These are phyloP conservation scores for Saccharomyces kudriavzevii DNA, from an alignment of 805 yeast species.

Conservation along the genomic window DNA sequence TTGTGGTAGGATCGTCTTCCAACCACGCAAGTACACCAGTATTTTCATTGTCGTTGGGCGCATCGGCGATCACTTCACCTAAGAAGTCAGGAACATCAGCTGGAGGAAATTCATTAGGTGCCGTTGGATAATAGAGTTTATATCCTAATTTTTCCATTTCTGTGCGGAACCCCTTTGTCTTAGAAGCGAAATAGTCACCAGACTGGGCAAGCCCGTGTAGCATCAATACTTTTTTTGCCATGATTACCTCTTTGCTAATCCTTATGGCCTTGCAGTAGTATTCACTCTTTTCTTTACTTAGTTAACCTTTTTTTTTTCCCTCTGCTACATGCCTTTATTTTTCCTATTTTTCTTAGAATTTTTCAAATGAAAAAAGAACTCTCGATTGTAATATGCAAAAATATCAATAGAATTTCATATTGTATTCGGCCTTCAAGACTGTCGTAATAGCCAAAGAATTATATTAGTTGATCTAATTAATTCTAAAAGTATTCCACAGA, in stretches of 20 bases:
- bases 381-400: background rate
- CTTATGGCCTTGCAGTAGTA: background rate
- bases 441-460: background rate
- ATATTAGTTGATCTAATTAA: background rate
- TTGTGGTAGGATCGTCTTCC: constrained; percentile 35
- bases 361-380: background rate
- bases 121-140: constrained; percentile 67
- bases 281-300: background rate
- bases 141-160: constrained; percentile 50
- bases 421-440: background rate
- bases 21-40: constrained; percentile 60
- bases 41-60: constrained; percentile 21
- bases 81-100: constrained; percentile 55
- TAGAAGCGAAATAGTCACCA: constrained; percentile 69
- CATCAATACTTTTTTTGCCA: constrained; percentile 53
- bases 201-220: constrained; percentile 88
- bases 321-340: background rate
- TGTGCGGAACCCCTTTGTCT: constrained; percentile 78
- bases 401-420: background rate
- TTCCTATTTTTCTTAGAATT: background rate
- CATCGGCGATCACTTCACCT: constrained; percentile 26
- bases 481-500: background rate
- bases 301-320: background rate
- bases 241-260: background rate
- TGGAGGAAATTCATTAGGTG: constrained; percentile 55